Conservation (phyloP, 768 basidiomycete species). For the Mycena pura region DNA sequence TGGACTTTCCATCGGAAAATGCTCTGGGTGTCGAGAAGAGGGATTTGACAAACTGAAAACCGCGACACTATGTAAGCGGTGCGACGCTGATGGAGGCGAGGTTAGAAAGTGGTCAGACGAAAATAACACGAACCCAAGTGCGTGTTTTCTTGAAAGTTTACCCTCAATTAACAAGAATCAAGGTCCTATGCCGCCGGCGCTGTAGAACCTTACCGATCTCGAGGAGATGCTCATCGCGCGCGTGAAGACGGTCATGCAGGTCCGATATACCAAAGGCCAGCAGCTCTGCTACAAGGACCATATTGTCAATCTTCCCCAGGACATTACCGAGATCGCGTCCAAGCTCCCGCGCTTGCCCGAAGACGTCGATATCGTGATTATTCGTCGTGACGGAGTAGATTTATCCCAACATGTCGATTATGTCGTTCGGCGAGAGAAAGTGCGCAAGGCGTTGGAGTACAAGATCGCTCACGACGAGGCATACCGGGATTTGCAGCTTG, state of each 20-base stretch:
- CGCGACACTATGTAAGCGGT: not conserved
- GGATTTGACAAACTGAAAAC: not conserved
- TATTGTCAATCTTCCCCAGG: no score
- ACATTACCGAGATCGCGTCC: no score
- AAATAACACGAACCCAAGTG: slow-evolving; percentile 1
- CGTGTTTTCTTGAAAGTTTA: not conserved
- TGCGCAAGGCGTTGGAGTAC: slow-evolving; percentile 8
- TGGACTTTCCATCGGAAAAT: not conserved
- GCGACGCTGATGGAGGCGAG: not conserved
- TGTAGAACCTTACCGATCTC: no score
- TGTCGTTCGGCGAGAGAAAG: slow-evolving; percentile 13
- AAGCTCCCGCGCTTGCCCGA: no score
- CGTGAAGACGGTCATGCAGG: no score
- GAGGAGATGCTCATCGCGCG: no score
- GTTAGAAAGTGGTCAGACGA: not conserved
- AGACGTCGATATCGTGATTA: no score
- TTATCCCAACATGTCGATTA: not conserved
- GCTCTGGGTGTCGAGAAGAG: not conserved
- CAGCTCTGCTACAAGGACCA: no score
- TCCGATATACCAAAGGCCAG: no score
- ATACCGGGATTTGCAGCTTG: slow-evolving; percentile 4
- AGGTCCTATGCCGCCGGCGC: no score
- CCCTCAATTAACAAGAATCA: not conserved
- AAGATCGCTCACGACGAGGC: slow-evolving; percentile 18
- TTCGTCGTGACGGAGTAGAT: not conserved